phyloP scores from a whole-genome alignment of 1,284 basidiomycete species.

The Papiliotrema nemorosa region DNA sequence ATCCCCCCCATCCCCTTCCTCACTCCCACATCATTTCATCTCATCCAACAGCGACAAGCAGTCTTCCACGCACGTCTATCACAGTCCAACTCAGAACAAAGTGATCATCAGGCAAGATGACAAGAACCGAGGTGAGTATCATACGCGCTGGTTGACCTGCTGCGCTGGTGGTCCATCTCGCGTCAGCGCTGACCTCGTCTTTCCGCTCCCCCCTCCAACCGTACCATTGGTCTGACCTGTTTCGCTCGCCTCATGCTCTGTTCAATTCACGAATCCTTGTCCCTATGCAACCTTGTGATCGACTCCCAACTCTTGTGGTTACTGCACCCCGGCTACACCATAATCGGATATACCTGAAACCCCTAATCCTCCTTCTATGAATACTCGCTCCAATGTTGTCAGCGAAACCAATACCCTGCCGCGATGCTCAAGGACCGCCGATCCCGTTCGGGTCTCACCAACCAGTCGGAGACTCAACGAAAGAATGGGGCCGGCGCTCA shows the following conservation, averaged over 20 bases:
- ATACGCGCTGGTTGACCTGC: neutral
- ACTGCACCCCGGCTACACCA: neutral
- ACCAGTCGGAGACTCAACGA: conserved; percentile 55
- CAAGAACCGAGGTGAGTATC: conserved; percentile 29
- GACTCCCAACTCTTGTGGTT: neutral
- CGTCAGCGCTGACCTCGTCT: neutral
- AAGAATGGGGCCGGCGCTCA: conserved; percentile 75
- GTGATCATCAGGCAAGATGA: conserved; percentile 20
- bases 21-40: neutral
- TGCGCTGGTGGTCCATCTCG: neutral
- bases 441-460: conserved; percentile 70
- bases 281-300: neutral
- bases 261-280: neutral
- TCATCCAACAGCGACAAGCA: neutral
- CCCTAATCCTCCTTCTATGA: too few relatives aligned
- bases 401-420: conserved; percentile 62
- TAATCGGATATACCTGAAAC: too few relatives aligned
- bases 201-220: neutral
- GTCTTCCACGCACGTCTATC: neutral
- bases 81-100: too few relatives aligned
- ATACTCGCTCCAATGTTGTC: conserved; percentile 2
- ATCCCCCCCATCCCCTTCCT: too few relatives aligned
- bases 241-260: neutral
- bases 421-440: conserved; percentile 69
- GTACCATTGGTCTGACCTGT: too few relatives aligned